A percentile compares a stretch with the other conserved stretches of the same genome.
These are phyloP conservation scores for Leccinum brunneo-olivaceum DNA, from an alignment of 1,284 basidiomycete genomes.

Conservation along the genomic window DNA sequence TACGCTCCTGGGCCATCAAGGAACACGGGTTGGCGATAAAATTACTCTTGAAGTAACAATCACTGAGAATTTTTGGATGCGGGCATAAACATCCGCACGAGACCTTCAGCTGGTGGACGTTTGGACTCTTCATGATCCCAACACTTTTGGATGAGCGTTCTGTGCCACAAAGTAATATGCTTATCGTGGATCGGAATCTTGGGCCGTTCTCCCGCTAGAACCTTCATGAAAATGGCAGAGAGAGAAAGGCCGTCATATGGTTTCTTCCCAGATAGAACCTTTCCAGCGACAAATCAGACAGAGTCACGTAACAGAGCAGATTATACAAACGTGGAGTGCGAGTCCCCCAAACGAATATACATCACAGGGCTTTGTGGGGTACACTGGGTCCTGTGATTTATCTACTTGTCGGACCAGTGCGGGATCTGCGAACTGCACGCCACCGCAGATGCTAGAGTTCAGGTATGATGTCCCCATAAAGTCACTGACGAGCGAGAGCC, in stretches of 20 bases:
- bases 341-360: slow-evolving; percentile 31
- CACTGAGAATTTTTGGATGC: neutral
- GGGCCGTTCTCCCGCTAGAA: slow-evolving; percentile 15
- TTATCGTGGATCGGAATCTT: slow-evolving; percentile 7
- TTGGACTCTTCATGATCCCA: slow-evolving; percentile 16
- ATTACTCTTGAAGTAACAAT: neutral
- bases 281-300: slow-evolving; percentile 12
- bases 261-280: slow-evolving; percentile 21
- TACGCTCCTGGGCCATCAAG: neutral
- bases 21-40: neutral
- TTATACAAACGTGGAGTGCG: slow-evolving; percentile 22
- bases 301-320: neutral
- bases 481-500: slow-evolving; percentile 31
- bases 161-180: slow-evolving; percentile 5
- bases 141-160: slow-evolving; percentile 15
- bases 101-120: slow-evolving; percentile 16
- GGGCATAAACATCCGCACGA: slow-evolving; percentile 11
- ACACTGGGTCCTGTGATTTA: neutral
- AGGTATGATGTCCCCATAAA: slow-evolving; percentile 30
- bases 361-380: slow-evolving; percentile 24
- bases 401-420: slow-evolving; percentile 22
- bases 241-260: slow-evolving; percentile 15
- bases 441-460: slow-evolving; percentile 28
- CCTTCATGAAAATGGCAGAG: neutral
- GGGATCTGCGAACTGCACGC: slow-evolving; percentile 33